These are phyloP conservation scores for Kwoniella dejecticola DNA, from an alignment of 768 basidiomycete genomes.

Conservation along the genomic window DNA sequence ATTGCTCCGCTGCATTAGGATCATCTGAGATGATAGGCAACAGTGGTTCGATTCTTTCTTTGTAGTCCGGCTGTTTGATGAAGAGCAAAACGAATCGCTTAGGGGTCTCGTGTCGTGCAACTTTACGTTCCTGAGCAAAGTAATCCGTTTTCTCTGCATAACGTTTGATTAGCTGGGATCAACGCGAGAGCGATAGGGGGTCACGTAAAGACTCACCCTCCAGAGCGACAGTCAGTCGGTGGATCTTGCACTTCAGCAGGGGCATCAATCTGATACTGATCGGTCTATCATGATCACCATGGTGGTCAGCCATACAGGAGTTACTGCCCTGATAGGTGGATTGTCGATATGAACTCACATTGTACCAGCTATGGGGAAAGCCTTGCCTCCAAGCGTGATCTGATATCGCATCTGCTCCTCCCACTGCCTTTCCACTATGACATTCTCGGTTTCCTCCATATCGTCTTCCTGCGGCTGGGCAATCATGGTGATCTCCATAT, in stretches of 20 bases:
- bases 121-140: constrained; percentile 67
- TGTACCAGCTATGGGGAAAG: constrained; percentile 78
- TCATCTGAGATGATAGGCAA: constrained; percentile 78
- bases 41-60: constrained; percentile 60
- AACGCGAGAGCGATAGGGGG: neutral
- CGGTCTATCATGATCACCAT: constrained; percentile 58
- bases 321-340: too few relatives aligned
- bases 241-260: constrained; percentile 76
- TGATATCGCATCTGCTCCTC: constrained; percentile 76
- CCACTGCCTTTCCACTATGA: constrained; percentile 87
- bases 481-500: constrained; percentile 73
- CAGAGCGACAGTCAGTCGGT: constrained; percentile 69
- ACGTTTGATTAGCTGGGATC: neutral
- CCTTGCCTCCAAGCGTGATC: constrained; percentile 71
- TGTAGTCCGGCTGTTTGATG: constrained; percentile 64
- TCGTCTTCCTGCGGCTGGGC: constrained; percentile 77
- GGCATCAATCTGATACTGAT: constrained; percentile 80
- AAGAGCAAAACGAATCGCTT: constrained; percentile 66
- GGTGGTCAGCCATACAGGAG: too few relatives aligned
- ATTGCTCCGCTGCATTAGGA: constrained; percentile 63
- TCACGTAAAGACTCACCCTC: constrained; percentile 66
- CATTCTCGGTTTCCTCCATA: constrained; percentile 74
- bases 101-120: constrained; percentile 70
- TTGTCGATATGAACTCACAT: constrained; percentile 61
- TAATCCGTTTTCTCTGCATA: constrained; percentile 76